Conservation (phyloP, 2,329 filamentous ascomycete genomes). For the Nigrograna mackinnonii region DNA sequence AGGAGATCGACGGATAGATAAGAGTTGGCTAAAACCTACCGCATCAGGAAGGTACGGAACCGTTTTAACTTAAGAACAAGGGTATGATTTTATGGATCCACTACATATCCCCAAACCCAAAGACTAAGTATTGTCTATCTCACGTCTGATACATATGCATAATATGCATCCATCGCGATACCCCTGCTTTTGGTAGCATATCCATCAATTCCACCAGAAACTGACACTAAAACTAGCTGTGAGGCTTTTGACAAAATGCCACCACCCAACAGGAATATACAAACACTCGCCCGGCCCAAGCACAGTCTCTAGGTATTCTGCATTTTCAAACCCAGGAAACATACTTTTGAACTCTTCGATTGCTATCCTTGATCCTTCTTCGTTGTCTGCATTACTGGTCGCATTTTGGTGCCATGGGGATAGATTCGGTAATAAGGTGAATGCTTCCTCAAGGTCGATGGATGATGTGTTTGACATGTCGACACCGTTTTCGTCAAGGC, state of each 20-base stretch:
- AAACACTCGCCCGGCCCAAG: slow-evolving; percentile 81
- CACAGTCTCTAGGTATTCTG: slow-evolving; percentile 76
- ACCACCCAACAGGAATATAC: slow-evolving; percentile 94
- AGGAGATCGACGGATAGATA: too few relatives aligned
- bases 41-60: too few relatives aligned
- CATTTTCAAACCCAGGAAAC: slow-evolving; percentile 60
- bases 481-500: slow-evolving; percentile 67
- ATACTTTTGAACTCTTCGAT: slow-evolving; percentile 22
- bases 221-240: slow-evolving; percentile 91
- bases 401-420: slow-evolving; percentile 18
- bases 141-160: too few relatives aligned
- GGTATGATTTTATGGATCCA: too few relatives aligned
- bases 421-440: slow-evolving; percentile 48
- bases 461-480: slow-evolving; percentile 91
- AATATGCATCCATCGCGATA: too few relatives aligned
- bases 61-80: too few relatives aligned
- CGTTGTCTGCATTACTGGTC: slow-evolving; percentile 8
- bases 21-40: too few relatives aligned
- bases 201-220: slow-evolving; percentile 73
- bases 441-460: slow-evolving; percentile 74
- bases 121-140: too few relatives aligned
- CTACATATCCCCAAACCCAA: too few relatives aligned
- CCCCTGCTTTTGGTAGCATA: too few relatives aligned
- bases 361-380: slow-evolving; percentile 21
- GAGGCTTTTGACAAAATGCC: slow-evolving; percentile 92